Evolutionary conservation across 2,329 filamentous ascomycete species (phyloP).

Genomic region (Calonectria honghensis): DNA sequence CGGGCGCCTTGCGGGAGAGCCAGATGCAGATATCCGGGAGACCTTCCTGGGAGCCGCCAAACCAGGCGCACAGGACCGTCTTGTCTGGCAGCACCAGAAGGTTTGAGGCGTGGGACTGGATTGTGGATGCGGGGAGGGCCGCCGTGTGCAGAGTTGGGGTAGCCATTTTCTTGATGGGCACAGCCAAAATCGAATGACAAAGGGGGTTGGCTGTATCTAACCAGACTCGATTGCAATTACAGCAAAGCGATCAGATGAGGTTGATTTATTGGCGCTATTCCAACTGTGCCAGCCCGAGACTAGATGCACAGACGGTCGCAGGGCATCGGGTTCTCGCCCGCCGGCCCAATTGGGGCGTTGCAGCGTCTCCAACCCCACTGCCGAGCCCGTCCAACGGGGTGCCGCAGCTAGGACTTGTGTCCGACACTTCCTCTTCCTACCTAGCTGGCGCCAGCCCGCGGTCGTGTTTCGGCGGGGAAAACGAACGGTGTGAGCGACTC

Average conservation of each 20-base stretch:
- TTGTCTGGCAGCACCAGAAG: conserved; percentile 63
- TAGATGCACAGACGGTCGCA: conserved; percentile 2
- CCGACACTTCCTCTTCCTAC: conserved; percentile 30
- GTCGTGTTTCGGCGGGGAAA: conserved; percentile 12
- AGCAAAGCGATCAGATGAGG: neutral
- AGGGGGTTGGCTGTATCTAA: neutral
- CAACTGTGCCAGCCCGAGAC: neutral
- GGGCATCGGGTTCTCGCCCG: conserved; percentile 13
- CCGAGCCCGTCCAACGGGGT: neutral
- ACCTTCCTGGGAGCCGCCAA: conserved; percentile 67
- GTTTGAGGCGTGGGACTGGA: conserved; percentile 67
- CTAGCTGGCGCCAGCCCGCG: neutral
- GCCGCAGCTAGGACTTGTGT: conserved; percentile 38
- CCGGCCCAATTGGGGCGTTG: neutral
- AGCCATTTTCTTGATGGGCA: neutral
- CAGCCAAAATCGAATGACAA: neutral
- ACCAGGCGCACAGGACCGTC: conserved; percentile 66
- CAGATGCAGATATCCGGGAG: conserved; percentile 66
- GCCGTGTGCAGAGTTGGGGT: conserved; percentile 36
- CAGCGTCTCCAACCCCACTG: neutral
- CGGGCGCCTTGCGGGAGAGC: conserved; percentile 60
- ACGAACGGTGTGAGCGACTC: conserved; percentile 1
- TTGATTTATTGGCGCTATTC: conserved; percentile 21
- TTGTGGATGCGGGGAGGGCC: conserved; percentile 61
- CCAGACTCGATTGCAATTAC: neutral